Base-by-base conservation (phyloP, 108 stramenopile species). In the Hondaea fermentalgiana region DNA sequence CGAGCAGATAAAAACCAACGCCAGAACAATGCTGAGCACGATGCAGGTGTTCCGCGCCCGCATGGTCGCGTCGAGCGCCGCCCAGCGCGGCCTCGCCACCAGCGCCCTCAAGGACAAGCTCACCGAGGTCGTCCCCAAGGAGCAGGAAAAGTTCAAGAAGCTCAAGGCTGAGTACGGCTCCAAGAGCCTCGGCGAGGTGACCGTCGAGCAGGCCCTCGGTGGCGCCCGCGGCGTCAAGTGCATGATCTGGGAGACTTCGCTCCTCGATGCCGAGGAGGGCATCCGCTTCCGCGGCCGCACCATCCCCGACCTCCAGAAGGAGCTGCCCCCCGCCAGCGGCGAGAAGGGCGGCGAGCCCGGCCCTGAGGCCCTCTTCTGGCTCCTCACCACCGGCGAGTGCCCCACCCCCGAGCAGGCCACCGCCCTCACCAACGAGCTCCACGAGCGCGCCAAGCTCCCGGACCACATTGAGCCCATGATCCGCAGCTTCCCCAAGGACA, bases 171-270 rank as follows among this genome's bases (percentile, higher is more conserved):
- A 97, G 87, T 97, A 99, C 91, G 99, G 99, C 53, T 72, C 89
- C 91, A 95, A 97, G 60, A 89, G 88, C 69, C 97, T 99, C 72
- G 99, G 98, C 5, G 94, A 98, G 93, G 98, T 98, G 6, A 97
- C 97, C 60, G 96, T 97, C 72, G 97, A 97, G 47, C 91, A 92
- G 92, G 95, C 97, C 87, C 97, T 98, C 88, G 99, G 99, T 43
- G 99, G 99, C 4, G 98, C 97, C 25, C 96, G 99, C 72, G 96
- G 96, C 51, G 97, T 99, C 89, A 98, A 99, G 92, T 98, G 97
- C 93, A 98, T 99, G 98, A 90, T 98, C 87, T 99, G 98, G 98
- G 99, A 99, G 89, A 99, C 99, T 49, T 97, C 97, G 88, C 97
- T 98, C 92, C 95, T 99, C 89, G 99, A 99, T 91, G 93, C 99